phyloP scores from a whole-genome alignment of 1,139 yeast genomes.

The Yamadazyma spencermartinsiae region DNA sequence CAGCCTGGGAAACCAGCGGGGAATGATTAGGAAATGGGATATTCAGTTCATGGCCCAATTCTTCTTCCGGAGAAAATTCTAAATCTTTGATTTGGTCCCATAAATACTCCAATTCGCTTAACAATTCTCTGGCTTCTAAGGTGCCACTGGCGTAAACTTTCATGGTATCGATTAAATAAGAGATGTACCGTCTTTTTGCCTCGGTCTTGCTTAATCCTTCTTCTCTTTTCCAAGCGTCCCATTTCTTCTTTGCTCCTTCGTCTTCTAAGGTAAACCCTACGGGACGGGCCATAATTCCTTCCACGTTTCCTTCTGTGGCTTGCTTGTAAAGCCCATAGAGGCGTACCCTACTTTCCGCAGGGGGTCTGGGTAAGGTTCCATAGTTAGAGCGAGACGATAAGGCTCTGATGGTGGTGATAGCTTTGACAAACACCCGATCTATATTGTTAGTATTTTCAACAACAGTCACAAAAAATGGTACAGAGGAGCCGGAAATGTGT shows the following conservation, averaged over 20 bases:
- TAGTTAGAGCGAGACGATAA: conserved; percentile 68
- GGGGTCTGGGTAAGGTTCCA: conserved; percentile 78
- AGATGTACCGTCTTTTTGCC: conserved; percentile 72
- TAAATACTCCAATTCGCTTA: conserved; percentile 64
- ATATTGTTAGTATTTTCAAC: conserved; percentile 18
- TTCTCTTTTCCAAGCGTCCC: conserved; percentile 86
- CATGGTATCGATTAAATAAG: conserved; percentile 73
- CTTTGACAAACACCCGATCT: conserved; percentile 80
- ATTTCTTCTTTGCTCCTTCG: conserved; percentile 68
- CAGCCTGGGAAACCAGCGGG: conserved; percentile 38
- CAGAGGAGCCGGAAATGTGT: too few species aligned
- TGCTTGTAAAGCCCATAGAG: conserved; percentile 84
- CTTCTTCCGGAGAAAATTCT: conserved; percentile 33
- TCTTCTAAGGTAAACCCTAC: conserved; percentile 60
- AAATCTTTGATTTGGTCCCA: conserved; percentile 76
- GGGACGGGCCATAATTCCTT: conserved; percentile 67
- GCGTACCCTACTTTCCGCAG: conserved; percentile 66
- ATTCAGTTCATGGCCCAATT: conserved; percentile 23
- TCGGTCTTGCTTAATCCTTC: conserved; percentile 70
- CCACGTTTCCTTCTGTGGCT: conserved; percentile 84
- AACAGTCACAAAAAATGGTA: not conserved
- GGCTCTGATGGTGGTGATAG: conserved; percentile 75
- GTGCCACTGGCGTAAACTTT: conserved; percentile 67
- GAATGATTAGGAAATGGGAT: conserved; percentile 37
- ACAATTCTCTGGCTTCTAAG: conserved; percentile 63